These are phyloP conservation scores for Begonia peltatifolia DNA, from an alignment of 306 rosid species.

Conservation along the genomic window DNA sequence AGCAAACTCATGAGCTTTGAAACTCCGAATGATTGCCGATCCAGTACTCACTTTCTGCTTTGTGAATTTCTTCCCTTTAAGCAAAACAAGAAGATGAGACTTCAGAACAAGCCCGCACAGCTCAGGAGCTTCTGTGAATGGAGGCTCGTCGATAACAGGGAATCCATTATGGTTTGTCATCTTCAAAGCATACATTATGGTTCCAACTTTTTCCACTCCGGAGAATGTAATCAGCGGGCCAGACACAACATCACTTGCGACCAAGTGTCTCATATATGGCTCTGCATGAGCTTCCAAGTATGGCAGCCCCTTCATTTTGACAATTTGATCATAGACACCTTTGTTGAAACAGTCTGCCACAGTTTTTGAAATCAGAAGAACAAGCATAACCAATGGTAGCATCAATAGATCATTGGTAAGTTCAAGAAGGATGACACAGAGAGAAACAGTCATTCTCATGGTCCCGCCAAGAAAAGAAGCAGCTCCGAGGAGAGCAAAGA, in stretches of 20 bases:
- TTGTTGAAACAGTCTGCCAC: conserved; percentile 65
- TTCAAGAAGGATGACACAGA: conserved; percentile 96
- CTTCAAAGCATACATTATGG: conserved; percentile 32
- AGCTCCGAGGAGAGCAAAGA: conserved; percentile 89
- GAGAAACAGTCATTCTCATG: conserved; percentile 91
- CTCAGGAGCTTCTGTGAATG: conserved; percentile 47
- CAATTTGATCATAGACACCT: conserved; percentile 73
- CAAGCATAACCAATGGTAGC: conserved; percentile 87
- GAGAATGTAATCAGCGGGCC: conserved; percentile 50
- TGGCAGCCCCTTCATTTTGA: conserved; percentile 57
- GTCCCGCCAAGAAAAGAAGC: conserved; percentile 99
- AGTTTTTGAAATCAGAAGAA: conserved; percentile 84
- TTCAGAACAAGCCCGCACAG: conserved; percentile 73
- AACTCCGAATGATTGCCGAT: conserved; percentile 14
- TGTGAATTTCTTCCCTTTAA: conserved; percentile 48
- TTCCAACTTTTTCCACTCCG: conserved; percentile 62
- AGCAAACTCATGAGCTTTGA: conserved; percentile 52
- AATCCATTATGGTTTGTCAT: conserved; percentile 61
- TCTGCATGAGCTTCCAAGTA: conserved; percentile 66
- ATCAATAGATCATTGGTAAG: conserved; percentile 78
- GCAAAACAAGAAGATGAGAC: conserved; percentile 76
- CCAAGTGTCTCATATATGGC: conserved; percentile 56
- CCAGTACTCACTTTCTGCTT: conserved; percentile 21
- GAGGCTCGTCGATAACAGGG: conserved; percentile 89
- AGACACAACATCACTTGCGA: conserved; percentile 63